These are phyloP conservation scores for Torulaspora pretoriensis DNA, from an alignment of 1,139 yeast genomes.

Conservation along the genomic window DNA sequence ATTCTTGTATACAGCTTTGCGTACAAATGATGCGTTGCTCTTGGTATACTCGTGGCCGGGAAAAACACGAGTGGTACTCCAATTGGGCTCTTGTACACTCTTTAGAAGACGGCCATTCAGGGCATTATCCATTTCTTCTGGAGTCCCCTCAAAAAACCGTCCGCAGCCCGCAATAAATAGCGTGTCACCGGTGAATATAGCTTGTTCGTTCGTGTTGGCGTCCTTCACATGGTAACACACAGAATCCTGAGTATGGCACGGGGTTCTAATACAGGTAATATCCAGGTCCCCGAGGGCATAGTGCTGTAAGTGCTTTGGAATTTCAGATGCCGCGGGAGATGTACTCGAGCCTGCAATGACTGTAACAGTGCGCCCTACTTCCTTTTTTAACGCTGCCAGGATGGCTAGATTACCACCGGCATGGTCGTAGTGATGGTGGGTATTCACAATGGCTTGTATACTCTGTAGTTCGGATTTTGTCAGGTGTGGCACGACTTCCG, in stretches of 20 bases:
- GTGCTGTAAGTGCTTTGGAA: slow-evolving; percentile 35
- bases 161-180: slow-evolving; percentile 95
- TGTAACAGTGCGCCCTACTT: slow-evolving; percentile 40
- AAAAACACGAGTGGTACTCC: slow-evolving; percentile 45
- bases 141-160: slow-evolving; percentile 88
- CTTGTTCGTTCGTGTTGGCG: slow-evolving; percentile 53
- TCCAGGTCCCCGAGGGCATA: slow-evolving; percentile 46
- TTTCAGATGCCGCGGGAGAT: slow-evolving; percentile 29
- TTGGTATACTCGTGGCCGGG: slow-evolving; percentile 97
- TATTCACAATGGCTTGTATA: slow-evolving; percentile 76
- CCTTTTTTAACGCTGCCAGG: slow-evolving; percentile 28
- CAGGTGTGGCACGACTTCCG: slow-evolving; percentile 46
- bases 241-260: slow-evolving; percentile 96
- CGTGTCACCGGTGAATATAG: slow-evolving; percentile 94
- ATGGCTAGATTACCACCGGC: slow-evolving; percentile 74
- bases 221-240: slow-evolving; percentile 81
- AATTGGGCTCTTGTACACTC: slow-evolving; percentile 42
- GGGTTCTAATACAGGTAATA: slow-evolving; percentile 87
- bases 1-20: slow-evolving; percentile 51
- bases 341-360: slow-evolving; percentile 71
- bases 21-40: slow-evolving; percentile 72
- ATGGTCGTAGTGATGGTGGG: slow-evolving; percentile 95
- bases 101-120: slow-evolving; percentile 60
- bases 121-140: slow-evolving; percentile 71
- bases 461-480: slow-evolving; percentile 38